Evolutionary conservation across 2,329 filamentous ascomycete species (phyloP).

Genomic region (Fusarium concolor): DNA sequence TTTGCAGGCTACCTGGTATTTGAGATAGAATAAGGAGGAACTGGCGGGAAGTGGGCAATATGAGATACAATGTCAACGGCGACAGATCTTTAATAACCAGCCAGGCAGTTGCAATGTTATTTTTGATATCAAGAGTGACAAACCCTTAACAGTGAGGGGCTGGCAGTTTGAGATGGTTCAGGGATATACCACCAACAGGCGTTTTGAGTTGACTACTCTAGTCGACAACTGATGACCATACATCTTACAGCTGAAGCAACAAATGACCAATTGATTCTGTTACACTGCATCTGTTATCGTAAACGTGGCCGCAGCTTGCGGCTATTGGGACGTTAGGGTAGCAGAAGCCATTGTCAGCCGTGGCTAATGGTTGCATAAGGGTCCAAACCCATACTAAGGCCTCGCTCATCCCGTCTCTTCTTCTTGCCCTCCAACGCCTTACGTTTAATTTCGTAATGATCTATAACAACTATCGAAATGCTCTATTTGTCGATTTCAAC

Average conservation of each 20-base stretch:
- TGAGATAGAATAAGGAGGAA: neutral
- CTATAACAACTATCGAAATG: neutral
- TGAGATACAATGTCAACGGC: too few relatives aligned
- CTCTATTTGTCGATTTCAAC: constrained; percentile 19
- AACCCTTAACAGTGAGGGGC: constrained; percentile 6
- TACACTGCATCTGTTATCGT: constrained; percentile 28
- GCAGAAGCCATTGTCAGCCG: constrained; percentile 23
- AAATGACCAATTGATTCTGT: constrained; percentile 7
- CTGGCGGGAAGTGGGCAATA: neutral
- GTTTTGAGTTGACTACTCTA: constrained; percentile 41
- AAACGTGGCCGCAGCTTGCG: constrained; percentile 16
- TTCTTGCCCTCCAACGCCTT: too few relatives aligned
- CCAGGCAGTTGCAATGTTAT: too few relatives aligned
- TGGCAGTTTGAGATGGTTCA: constrained; percentile 33
- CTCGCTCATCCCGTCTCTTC: constrained; percentile 5
- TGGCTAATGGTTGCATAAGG: constrained; percentile 35
- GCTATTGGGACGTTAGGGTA: constrained; percentile 9
- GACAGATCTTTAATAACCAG: too few relatives aligned
- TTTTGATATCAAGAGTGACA: constrained; percentile 5
- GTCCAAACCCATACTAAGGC: constrained; percentile 25
- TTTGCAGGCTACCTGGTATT: neutral
- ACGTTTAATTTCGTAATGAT: neutral
- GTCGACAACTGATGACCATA: neutral
- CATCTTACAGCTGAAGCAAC: constrained; percentile 24
- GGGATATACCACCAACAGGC: constrained; percentile 39